phyloP scores from a whole-genome alignment of 192 early-diverging fungal species.

The Allomyces arbusculus region DNA sequence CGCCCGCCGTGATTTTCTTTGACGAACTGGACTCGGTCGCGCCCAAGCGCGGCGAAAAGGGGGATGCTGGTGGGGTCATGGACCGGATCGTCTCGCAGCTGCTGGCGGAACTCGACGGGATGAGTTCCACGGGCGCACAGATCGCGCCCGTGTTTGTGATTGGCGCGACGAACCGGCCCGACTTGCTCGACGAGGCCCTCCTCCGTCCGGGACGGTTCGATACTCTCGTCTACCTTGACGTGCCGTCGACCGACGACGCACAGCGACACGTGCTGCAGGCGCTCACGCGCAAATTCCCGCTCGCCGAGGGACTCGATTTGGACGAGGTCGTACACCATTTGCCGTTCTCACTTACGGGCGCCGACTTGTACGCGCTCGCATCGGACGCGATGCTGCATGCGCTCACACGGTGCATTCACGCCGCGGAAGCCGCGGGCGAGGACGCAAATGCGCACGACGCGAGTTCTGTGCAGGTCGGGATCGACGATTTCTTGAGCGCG shows the following conservation, averaged over 20 bases:
- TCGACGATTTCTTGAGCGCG: slow-evolving; percentile 66
- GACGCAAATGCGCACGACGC: slow-evolving; percentile 16
- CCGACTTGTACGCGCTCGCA: slow-evolving; percentile 95
- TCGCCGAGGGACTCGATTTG: slow-evolving; percentile 59
- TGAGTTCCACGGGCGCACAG: slow-evolving; percentile 30
- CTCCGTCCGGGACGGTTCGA: slow-evolving; percentile 93
- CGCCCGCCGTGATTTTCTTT: slow-evolving; percentile 96
- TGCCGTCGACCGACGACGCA: slow-evolving; percentile 67
- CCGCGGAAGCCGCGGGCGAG: slow-evolving; percentile 34
- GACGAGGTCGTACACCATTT: slow-evolving; percentile 53
- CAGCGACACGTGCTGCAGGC: slow-evolving; percentile 82
- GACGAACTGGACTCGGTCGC: slow-evolving; percentile 97
- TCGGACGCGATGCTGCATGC: slow-evolving; percentile 95
- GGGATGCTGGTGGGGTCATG: slow-evolving; percentile 97
- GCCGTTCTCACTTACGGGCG: slow-evolving; percentile 87
- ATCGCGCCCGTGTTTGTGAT: slow-evolving; percentile 78
- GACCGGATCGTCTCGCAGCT: slow-evolving; percentile 95
- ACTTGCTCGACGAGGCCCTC: slow-evolving; percentile 82
- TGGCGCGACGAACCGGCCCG: slow-evolving; percentile 95
- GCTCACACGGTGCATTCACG: slow-evolving; percentile 66
- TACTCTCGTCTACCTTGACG: slow-evolving; percentile 87
- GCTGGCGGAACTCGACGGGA: slow-evolving; percentile 88
- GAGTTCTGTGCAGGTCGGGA: slow-evolving; percentile 57
- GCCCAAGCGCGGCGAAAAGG: slow-evolving; percentile 91
- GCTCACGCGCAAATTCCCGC: slow-evolving; percentile 84